These are phyloP conservation scores for Austroboletus festivus DNA, from an alignment of 768 basidiomycete genomes.

Conservation along the genomic window DNA sequence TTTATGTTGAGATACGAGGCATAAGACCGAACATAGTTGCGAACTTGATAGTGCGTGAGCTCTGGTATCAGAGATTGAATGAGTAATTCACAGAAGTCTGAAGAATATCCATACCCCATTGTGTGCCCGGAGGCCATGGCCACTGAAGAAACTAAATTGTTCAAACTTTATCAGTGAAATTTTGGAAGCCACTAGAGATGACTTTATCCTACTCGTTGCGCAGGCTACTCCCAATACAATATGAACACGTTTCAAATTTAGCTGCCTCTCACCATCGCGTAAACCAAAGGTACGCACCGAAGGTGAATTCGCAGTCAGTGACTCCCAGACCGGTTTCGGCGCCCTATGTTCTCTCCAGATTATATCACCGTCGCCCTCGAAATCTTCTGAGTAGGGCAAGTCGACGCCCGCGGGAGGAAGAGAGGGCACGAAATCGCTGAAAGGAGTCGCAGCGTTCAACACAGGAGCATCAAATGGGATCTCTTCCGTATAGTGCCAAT, in stretches of 20 bases:
- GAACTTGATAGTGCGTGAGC: conserved; percentile 33
- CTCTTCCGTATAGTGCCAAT: conserved; percentile 5
- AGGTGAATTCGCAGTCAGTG: conserved; percentile 7
- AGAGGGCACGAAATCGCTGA: background rate
- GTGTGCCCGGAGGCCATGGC: conserved; percentile 16
- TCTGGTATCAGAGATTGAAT: conserved; percentile 12
- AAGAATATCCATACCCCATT: conserved; percentile 6
- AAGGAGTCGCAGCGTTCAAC: background rate
- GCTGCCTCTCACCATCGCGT: background rate
- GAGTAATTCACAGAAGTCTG: background rate
- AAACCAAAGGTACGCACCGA: conserved; percentile 7
- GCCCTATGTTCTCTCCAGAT: conserved; percentile 4
- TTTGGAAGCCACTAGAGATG: too few relatives aligned
- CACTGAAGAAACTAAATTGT: conserved; percentile 8
- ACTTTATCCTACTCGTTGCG: background rate
- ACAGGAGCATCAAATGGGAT: background rate
- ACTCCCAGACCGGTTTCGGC: conserved; percentile 17
- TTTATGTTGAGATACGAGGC: conserved; percentile 12
- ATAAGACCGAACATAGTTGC: conserved; percentile 30
- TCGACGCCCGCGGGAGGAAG: background rate
- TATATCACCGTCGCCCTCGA: conserved; percentile 7
- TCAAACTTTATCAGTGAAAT: background rate
- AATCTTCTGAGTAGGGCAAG: conserved; percentile 11
- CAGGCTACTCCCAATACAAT: background rate
- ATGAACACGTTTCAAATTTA: background rate